Base-by-base conservation (phyloP, 2,329 filamentous ascomycete species). In the Cladosporium sp. region DNA sequence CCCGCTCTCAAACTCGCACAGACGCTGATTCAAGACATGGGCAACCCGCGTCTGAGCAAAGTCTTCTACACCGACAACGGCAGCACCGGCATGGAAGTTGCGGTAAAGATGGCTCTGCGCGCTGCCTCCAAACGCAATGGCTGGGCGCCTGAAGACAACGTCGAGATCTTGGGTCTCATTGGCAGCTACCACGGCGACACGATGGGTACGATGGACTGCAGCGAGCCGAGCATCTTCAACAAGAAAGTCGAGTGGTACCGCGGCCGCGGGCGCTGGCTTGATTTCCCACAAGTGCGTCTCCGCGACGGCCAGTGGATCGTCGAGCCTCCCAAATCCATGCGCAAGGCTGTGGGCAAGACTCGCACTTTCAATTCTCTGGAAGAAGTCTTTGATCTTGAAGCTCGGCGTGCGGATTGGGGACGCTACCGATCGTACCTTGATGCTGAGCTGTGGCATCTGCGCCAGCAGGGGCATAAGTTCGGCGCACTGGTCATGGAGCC, bases 121-220 rank as follows among this genome's bases (percentile, higher is more conserved):
- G 91, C 91, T 0, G 80, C 90, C 0, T 84, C 86, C 55, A 78
- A 84, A 49, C 82, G 90, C 10, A 21, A 67, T 8, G 85, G 83
- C 11, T 92, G 89, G 88, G 80, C 83, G 46, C 68, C 69, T 3
- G 79, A 84, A 21, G 80, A 80, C 16, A 79, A 83, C 1, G 83
- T 87, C 58, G 76, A 84, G 10, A 81, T 93, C 12, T 75, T 96
- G 3, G 92, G 92, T 0, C 79, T 96, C 11, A 91, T 89, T 73
- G 91, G 91, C 0, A 91, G 89, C 69, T 96, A 96, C 72, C 92
- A 96, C 71, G 92, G 92, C 1, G 92, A 96, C 73, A 96, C 92
- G 0, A 93, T 96, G 56, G 92, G 92, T 0, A 91, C 91, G 0
- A 95, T 96, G 92, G 91, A 95, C 75, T 91, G 88, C 62, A 88